These are phyloP conservation scores for Lithospermum erythrorhizon DNA, from an alignment of 257 asterid species.

Conservation along the genomic window DNA sequence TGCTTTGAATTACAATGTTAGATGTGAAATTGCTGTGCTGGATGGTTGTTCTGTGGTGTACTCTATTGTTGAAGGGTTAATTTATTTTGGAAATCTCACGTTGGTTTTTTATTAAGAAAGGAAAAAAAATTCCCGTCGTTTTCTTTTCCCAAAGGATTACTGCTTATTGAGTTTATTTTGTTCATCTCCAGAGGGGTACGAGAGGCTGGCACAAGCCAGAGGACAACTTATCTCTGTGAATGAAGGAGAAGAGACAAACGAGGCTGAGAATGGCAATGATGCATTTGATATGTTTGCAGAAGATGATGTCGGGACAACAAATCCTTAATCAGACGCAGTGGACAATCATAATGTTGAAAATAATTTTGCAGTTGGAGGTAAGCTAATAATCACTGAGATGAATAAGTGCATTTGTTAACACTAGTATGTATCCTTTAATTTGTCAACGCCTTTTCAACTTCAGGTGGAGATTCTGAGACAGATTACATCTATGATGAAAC, in stretches of 20 bases:
- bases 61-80: neutral
- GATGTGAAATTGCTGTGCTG: neutral
- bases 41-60: neutral
- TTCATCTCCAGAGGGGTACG: constrained; percentile 66
- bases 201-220: constrained; percentile 55
- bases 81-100: too few species aligned
- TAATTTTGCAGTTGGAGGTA: constrained; percentile 36
- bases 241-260: constrained; percentile 18
- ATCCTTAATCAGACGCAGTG: constrained; percentile 35
- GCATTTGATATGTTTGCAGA: constrained; percentile 78
- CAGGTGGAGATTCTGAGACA: constrained; percentile 56
- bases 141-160: too few species aligned
- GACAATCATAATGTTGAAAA: neutral
- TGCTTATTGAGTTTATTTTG: neutral
- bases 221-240: constrained; percentile 24
- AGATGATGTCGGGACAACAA: constrained; percentile 43
- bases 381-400: constrained; percentile 18
- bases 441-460: constrained; percentile 14
- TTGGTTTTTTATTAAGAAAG: neutral
- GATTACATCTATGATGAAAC: constrained; percentile 78
- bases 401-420: neutral
- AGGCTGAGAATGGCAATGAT: constrained; percentile 24
- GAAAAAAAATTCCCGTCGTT: neutral
- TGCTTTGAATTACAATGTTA: neutral
- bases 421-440: constrained; percentile 7